Percentiles rank a stretch among this genome's conserved stretches.
These are phyloP conservation scores for Globisporangium lucens DNA, from an alignment of 352 stramenopile species.

Conservation along the genomic window DNA sequence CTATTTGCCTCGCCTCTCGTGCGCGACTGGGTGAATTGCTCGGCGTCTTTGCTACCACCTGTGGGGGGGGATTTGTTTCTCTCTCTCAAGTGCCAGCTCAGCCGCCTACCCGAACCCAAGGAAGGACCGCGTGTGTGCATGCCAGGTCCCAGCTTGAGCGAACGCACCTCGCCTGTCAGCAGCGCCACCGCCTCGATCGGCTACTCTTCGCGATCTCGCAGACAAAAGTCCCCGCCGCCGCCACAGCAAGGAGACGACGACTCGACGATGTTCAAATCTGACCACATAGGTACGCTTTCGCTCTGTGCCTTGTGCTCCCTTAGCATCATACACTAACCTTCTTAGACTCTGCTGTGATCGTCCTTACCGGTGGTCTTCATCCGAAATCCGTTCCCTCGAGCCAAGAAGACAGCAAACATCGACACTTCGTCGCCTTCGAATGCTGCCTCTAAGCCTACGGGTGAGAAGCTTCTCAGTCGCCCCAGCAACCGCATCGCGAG, in stretches of 20 bases:
- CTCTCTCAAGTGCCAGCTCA: neutral
- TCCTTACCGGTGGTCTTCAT: constrained; percentile 9
- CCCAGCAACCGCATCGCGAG: constrained; percentile 26
- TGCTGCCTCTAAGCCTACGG: constrained; percentile 18
- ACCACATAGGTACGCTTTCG: neutral
- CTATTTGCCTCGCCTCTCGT: neutral
- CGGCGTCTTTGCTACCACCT: neutral
- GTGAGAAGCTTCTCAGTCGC: constrained; percentile 32
- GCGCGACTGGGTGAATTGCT: neutral
- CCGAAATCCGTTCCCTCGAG: constrained; percentile 35
- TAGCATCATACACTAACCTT: neutral
- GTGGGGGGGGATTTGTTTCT: neutral
- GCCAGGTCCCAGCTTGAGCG: constrained; percentile 4
- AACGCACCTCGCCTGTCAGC: neutral
- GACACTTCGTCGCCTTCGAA: constrained; percentile 21
- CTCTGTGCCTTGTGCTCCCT: neutral
- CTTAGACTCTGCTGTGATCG: neutral
- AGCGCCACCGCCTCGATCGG: neutral
- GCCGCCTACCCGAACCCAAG: neutral
- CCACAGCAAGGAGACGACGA: constrained; percentile 2
- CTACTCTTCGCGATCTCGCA: neutral
- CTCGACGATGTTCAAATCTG: constrained; percentile 3
- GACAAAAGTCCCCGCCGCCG: neutral
- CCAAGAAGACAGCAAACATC: constrained; percentile 38
- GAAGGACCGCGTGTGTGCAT: neutral